Conservation (phyloP, 2,329 filamentous ascomycete genomes). For the Aureobasidium sp. region DNA sequence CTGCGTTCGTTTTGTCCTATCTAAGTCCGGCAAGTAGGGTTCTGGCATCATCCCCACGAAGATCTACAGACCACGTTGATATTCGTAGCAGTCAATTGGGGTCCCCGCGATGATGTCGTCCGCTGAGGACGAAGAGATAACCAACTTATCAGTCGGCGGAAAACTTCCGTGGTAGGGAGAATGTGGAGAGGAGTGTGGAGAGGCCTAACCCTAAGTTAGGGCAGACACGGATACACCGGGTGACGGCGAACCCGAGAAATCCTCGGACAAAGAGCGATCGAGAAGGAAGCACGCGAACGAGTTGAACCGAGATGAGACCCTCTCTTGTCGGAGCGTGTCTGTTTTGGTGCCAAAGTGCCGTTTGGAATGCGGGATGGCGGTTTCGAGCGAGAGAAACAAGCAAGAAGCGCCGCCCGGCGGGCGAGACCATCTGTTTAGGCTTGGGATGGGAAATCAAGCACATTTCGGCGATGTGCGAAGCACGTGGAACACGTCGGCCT, state of each 20-base stretch:
- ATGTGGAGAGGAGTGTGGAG: not conserved
- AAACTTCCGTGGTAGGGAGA: not conserved
- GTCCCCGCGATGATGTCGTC: not conserved
- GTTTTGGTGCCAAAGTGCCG: not conserved
- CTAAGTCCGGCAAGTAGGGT: not conserved
- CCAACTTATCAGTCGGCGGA: not conserved
- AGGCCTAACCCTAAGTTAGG: not conserved
- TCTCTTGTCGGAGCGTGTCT: not conserved
- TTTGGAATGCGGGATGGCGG: not conserved
- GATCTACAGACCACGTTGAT: not conserved
- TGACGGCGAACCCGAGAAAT: not conserved
- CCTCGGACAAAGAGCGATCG: not conserved
- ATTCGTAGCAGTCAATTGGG: not conserved
- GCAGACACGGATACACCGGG: not conserved
- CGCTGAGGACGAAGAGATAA: not conserved
- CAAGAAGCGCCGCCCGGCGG: not conserved
- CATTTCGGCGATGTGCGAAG: not conserved
- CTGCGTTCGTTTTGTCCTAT: not conserved
- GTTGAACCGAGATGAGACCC: slow-evolving; percentile 4
- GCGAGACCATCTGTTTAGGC: not conserved
- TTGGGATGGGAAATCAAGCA: not conserved
- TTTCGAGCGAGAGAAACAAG: not conserved
- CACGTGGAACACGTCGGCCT: not conserved
- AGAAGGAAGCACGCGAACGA: slow-evolving; percentile 2
- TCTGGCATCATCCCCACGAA: not conserved